Evolutionary conservation across 805 yeast species (phyloP), one percentile per base, ranked within the genome.

Genomic region (Candida tallmaniae): DNA sequence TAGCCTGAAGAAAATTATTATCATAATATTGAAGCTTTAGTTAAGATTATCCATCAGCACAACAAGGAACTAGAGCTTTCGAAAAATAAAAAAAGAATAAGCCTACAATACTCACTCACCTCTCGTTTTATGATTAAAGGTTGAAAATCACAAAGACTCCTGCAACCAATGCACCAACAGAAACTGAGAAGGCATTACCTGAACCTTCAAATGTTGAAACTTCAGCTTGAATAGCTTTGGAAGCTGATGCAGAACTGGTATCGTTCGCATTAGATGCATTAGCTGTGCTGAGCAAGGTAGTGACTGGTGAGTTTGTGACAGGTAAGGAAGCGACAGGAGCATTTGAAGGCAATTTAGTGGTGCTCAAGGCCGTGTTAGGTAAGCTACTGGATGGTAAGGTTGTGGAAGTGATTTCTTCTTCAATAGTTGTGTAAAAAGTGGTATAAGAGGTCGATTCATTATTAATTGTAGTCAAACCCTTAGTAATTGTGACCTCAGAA

Each of bases 351-450:
- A 24, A 42, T 44, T 35, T 60, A 47, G 35, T 39, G 36, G 32
- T 40, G 42, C 27, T 48, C 36, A 56, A 54, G 38, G 58, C 53
- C 25, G 61, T 54, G 45, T 59, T 20, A 20, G 23, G 9, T 7
- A 20, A n/a, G n/a, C n/a, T n/a, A n/a, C n/a, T n/a, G n/a, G n/a
- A n/a, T n/a, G n/a, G n/a, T 55, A 26, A 54, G 39, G 35, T 35
- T 23, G 35, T 20, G 14, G 26, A n/a, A 20, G 29, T 20, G 30
- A 28, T 28, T 11, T 7, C 23, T 20, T 20, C 32, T 29, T 20
- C 23, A 20, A 10, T 20, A 20, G 10, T 20, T 20, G 23, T 7
- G 10, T 10, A 20, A 10, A 7, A 20, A 20, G 23, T 20, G 10
- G 23, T 20, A 10, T 20, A 20, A 7, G 23, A 7, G 23, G 23